Conservation (phyloP, 306 rosid species). For the Crataegus laevigata region DNA sequence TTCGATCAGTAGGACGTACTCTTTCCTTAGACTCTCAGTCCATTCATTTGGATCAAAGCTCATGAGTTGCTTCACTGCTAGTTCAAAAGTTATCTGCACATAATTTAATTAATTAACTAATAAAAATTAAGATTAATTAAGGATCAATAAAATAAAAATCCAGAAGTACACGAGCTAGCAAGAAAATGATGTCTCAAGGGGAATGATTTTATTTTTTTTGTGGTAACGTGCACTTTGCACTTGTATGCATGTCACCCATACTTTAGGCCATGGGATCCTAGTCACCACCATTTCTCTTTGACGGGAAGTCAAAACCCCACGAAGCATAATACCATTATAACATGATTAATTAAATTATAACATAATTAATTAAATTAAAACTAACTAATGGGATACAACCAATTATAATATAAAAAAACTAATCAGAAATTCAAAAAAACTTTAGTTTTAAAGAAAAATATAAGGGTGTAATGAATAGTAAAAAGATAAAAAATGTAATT, state of each 20-base stretch:
- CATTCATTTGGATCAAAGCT: conserved; percentile 92
- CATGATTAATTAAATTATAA: neutral
- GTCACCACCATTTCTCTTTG: conserved; percentile 20
- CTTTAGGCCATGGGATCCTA: conserved; percentile 33
- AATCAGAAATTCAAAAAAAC: too few species aligned
- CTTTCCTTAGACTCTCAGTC: conserved; percentile 74
- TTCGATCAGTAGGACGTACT: conserved; percentile 81
- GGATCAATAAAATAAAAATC: neutral
- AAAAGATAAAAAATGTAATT: too few species aligned
- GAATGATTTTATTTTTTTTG: conserved; percentile 21
- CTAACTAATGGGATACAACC: neutral
- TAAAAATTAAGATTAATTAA: neutral
- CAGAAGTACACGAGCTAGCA: neutral
- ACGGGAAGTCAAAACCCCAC: neutral
- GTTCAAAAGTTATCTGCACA: conserved; percentile 84
- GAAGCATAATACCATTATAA: neutral
- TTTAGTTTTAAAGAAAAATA: too few species aligned
- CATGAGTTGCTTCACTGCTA: conserved; percentile 94
- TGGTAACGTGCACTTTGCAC: conserved; percentile 11
- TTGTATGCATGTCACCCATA: conserved; percentile 17
- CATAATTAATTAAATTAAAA: neutral
- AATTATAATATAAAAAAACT: too few species aligned
- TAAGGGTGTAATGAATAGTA: too few species aligned
- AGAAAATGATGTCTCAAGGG: conserved; percentile 22
- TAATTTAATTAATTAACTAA: neutral